Evolutionary conservation across 345 rosid species (phyloP).

Genomic region (Lenwebbia sp.): DNA sequence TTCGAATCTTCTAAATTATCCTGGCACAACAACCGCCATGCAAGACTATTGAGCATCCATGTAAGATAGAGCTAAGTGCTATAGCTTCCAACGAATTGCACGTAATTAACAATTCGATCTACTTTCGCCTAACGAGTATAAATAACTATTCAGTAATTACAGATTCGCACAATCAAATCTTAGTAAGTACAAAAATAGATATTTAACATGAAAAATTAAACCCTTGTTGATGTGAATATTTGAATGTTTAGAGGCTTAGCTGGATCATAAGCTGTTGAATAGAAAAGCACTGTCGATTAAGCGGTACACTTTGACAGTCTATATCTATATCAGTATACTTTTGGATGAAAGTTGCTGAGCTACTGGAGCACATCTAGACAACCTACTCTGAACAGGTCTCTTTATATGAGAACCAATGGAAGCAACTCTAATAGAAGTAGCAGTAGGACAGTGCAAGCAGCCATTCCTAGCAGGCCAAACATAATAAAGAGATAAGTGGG

Average conservation of each 20-base stretch:
- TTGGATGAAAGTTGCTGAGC: background rate
- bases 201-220: background rate
- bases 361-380: background rate
- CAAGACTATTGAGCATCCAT: background rate
- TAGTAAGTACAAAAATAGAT: background rate
- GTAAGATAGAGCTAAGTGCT: no score
- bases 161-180: background rate
- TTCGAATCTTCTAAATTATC: background rate
- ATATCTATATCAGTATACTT: background rate
- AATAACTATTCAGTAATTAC: background rate
- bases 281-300: background rate
- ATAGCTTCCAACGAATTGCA: background rate
- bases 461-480: background rate
- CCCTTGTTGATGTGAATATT: background rate
- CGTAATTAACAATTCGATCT: background rate
- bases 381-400: background rate
- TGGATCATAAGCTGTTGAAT: background rate
- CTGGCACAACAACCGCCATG: background rate
- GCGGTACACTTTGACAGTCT: background rate
- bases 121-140: background rate
- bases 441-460: background rate
- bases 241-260: background rate
- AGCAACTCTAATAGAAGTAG: background rate
- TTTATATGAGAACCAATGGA: background rate
- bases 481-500: background rate